phyloP scores from a whole-genome alignment of 2,329 filamentous ascomycete species.

The Epichloe amarillans region DNA sequence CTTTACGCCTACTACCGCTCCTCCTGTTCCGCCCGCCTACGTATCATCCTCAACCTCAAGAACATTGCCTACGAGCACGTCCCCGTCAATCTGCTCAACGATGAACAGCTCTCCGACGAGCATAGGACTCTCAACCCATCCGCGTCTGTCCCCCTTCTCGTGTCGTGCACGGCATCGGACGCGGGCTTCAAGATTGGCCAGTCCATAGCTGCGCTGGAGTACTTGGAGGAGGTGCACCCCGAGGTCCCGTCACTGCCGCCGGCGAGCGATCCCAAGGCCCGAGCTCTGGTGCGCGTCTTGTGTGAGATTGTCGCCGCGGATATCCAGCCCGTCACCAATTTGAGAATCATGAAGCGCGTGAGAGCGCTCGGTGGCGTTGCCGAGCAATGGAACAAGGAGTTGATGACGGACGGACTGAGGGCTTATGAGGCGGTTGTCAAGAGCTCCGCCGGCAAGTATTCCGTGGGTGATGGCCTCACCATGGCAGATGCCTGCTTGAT shows the following conservation, averaged over 20 bases:
- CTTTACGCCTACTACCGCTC: slow-evolving; percentile 51
- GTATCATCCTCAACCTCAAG: slow-evolving; percentile 46
- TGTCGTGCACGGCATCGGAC: slow-evolving; percentile 18
- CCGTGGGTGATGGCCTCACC: slow-evolving; percentile 40
- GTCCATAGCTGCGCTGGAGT: slow-evolving; percentile 48
- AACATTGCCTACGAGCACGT: slow-evolving; percentile 31
- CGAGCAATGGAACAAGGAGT: slow-evolving; percentile 35
- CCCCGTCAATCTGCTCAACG: slow-evolving; percentile 39
- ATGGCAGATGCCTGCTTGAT: slow-evolving; percentile 46
- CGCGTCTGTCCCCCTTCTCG: slow-evolving; percentile 39
- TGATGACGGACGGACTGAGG: slow-evolving; percentile 37
- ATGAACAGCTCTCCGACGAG: slow-evolving; percentile 32
- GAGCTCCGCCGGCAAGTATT: slow-evolving; percentile 33
- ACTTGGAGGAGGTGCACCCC: slow-evolving; percentile 42
- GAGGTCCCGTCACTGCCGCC: slow-evolving; percentile 36
- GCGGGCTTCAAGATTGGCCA: slow-evolving; percentile 34
- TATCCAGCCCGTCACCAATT: slow-evolving; percentile 47
- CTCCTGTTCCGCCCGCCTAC: slow-evolving; percentile 47
- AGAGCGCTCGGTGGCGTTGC: slow-evolving; percentile 28
- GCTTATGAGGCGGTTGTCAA: slow-evolving; percentile 38
- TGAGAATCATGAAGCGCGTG: slow-evolving; percentile 37
- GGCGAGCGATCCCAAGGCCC: slow-evolving; percentile 19
- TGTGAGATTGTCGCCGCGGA: slow-evolving; percentile 41
- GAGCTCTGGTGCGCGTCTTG: slow-evolving; percentile 40
- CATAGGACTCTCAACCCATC: slow-evolving; percentile 40